Evolutionary conservation across 2,329 filamentous ascomycete genomes (phyloP), one percentile per base, ranked within the genome.

Genomic region (Microdochium bolleyi): DNA sequence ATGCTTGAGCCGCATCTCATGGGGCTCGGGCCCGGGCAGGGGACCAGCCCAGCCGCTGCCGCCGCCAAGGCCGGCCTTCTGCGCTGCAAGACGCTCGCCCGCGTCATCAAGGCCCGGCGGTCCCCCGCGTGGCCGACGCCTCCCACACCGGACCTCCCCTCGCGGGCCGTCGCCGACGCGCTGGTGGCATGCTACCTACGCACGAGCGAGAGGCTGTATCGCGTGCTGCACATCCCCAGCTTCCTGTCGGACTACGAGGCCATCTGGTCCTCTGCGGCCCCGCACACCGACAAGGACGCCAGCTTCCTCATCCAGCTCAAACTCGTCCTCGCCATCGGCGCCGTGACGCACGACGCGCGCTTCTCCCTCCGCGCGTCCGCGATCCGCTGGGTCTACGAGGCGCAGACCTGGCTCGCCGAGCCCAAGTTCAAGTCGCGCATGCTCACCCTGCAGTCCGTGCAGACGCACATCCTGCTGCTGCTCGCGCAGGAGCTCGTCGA

Each of bases 211-310:
- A 75, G 77, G 1, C 74, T 79, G 14, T 74, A 79, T 55, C 74
- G 83, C 2, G 71, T 86, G 24, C 54, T 86, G 10, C 78, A 86
- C 60, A 62, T 79, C 1, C 81, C 82, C 0, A 77, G 74, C 0
- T 85, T 86, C 56, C 67, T 71, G 48, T 68, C 68, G 11, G 76
- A 82, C 32, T 85, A 83, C 57, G 69, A 71, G 11, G 59, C 62
- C 2, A 78, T 76, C 61, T 80, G 76, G 76, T 64, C 70, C 30
- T 69, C 71, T 16, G 8, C 41, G 14, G 7, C 16, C 41, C 70
- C 72, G 0, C 57, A 63, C n/a, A 10, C 41, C n/a, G 66, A 70
- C 1, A 25, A 49, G 24, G 74, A 69, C 27, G 60, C 67, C 16
- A 63, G 67, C 7, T 81, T 82, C 58, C 51, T 78, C 9, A 69